Conservation (phyloP, 2,329 filamentous ascomycete genomes). For the Ascochyta clinopodiicola region DNA sequence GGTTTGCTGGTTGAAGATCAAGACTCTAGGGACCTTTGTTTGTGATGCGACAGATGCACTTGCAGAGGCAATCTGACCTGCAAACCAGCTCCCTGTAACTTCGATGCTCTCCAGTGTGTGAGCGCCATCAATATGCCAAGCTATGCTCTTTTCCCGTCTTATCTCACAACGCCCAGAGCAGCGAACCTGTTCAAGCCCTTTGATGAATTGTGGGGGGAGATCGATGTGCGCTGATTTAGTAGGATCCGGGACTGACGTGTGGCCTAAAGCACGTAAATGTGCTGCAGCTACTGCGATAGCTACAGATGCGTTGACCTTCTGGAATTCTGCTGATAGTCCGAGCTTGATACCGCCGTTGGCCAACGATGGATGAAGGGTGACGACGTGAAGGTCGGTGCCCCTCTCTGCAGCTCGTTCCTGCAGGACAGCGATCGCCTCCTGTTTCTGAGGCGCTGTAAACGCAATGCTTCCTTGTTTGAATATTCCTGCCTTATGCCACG, state of each 20-base stretch:
- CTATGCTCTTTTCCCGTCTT: slow-evolving; percentile 60
- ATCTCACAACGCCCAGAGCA: slow-evolving; percentile 81
- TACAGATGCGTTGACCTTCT: slow-evolving; percentile 67
- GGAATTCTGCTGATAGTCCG: slow-evolving; percentile 67
- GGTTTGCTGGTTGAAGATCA: slow-evolving; percentile 94
- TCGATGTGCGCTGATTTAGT: slow-evolving; percentile 38
- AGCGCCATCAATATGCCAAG: slow-evolving; percentile 86
- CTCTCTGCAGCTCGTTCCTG: slow-evolving; percentile 61
- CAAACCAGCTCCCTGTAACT: slow-evolving; percentile 80
- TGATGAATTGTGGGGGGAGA: slow-evolving; percentile 67
- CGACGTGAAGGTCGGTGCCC: slow-evolving; percentile 54
- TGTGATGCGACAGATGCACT: slow-evolving; percentile 37
- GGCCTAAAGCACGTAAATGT: slow-evolving; percentile 60
- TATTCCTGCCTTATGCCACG: slow-evolving; percentile 92
- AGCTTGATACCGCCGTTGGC: slow-evolving; percentile 56
- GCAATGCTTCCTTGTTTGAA: slow-evolving; percentile 72
- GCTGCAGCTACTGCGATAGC: slow-evolving; percentile 65
- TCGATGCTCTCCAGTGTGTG: slow-evolving; percentile 86
- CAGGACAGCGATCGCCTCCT: slow-evolving; percentile 62
- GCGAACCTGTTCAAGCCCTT: slow-evolving; percentile 70
- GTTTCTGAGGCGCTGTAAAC: slow-evolving; percentile 67
- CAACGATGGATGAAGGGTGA: slow-evolving; percentile 57
- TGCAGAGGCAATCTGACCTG: slow-evolving; percentile 48
- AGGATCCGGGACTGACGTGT: slow-evolving; percentile 49
- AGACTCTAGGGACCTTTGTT: slow-evolving; percentile 55